Base-by-base conservation (phyloP, 768 basidiomycete genomes). In the Serendipita sp. region DNA sequence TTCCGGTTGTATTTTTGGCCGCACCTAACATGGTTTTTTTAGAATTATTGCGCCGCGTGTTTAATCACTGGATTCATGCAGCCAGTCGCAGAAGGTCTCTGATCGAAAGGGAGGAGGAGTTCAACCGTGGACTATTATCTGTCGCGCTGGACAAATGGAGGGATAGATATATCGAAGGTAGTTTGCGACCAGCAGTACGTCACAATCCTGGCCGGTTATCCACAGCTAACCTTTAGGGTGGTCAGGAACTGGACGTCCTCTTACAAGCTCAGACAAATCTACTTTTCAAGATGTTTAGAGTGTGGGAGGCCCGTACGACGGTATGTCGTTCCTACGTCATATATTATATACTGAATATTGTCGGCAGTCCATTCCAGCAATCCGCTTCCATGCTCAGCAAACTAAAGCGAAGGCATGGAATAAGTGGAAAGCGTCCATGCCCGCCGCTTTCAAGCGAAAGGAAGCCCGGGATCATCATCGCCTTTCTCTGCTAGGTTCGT, bases 141-240 rank as follows among this genome's bases (percentile, higher is more conserved):
- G 75, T 74, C 35, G 81, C 80, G 15, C 92, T 89, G 89, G 86
- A 89, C 64, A 85, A 77, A 69, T 93, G 91, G 91, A 76, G 84
- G 70, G 88, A 86, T 64, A 81, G 79, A 34, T 89, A 83, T 71
- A 79, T 77, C 67, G 82, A 86, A 62, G 83, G 83, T 67, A 78
- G 77, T 66, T 75, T 92, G 58, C 81, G 80, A 32, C 85, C 86
- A 13, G 73, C 86, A 70, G 88, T 89, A 65, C 71, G 82, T 41
- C 5, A 13, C 7, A 41, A 70, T 35, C 63, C 18, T 53, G 15
- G 34, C 56, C 45, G 16, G 56, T 35, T 41, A n/a, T 13, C 41
- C 13, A 5, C 13, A 13, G 5, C 13, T 30, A 18, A 28, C 5
- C 8, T 30, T 24, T 28, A 24, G 24, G 44, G 51, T 68, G 67